These are phyloP conservation scores for Serendipita vermifera DNA, from an alignment of 768 basidiomycete genomes.

Conservation along the genomic window DNA sequence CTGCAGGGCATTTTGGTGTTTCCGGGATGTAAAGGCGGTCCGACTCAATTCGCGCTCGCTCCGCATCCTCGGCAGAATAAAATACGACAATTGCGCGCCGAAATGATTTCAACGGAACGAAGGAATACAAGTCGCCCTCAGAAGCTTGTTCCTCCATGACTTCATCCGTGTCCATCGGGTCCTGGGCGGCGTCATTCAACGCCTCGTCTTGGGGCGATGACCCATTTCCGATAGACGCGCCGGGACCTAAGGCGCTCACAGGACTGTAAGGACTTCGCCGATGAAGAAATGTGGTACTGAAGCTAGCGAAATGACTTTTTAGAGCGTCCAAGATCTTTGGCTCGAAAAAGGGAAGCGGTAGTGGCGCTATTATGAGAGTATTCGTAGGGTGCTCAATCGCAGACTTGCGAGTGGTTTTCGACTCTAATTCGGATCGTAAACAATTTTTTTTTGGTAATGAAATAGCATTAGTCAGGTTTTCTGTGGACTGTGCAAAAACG, in stretches of 20 bases:
- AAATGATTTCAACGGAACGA: slow-evolving; percentile 78
- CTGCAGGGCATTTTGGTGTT: slow-evolving; percentile 23
- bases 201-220: not conserved
- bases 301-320: slow-evolving; percentile 54
- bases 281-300: slow-evolving; percentile 8
- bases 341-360: slow-evolving; percentile 70
- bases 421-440: not conserved
- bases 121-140: slow-evolving; percentile 70
- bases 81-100: slow-evolving; percentile 76
- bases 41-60: slow-evolving; percentile 49
- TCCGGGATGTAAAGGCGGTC: slow-evolving; percentile 51
- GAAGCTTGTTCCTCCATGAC: not conserved
- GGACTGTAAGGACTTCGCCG: slow-evolving; percentile 7
- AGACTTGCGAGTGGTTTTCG: slow-evolving; percentile 1
- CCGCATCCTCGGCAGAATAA: slow-evolving; percentile 45
- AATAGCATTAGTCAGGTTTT: not conserved
- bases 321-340: slow-evolving; percentile 54
- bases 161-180: not conserved
- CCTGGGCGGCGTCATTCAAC: not conserved
- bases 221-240: not conserved
- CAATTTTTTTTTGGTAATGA: not conserved
- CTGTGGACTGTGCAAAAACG: not conserved
- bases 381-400: slow-evolving; percentile 41
- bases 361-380: slow-evolving; percentile 65
- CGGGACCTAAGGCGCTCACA: not conserved